A percentile compares a stretch with the other conserved stretches of the same genome.
phyloP scores from a whole-genome alignment of 352 stramenopile genomes.

The Blastocystis sp. region DNA sequence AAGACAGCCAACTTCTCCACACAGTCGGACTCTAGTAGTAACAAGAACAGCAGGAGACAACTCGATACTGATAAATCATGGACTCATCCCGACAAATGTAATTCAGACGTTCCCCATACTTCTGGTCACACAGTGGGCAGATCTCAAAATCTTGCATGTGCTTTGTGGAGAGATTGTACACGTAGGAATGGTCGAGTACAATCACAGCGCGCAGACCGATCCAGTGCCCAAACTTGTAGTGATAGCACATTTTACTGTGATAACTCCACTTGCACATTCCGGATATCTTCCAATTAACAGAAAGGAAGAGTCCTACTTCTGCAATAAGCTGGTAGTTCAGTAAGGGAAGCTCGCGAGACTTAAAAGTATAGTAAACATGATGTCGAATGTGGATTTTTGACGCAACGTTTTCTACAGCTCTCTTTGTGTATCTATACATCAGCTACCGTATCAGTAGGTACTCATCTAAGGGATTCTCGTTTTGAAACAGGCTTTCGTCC shows the following conservation, averaged over 20 bases:
- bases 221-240: conserved; percentile 43
- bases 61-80: conserved; percentile 6
- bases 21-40: not conserved
- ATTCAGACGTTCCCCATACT: not conserved
- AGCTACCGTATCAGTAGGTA: not conserved
- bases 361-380: not conserved
- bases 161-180: conserved; percentile 49
- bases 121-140: conserved; percentile 2
- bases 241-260: conserved; percentile 39
- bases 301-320: not conserved
- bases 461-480: conserved; percentile 38
- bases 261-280: conserved; percentile 43
- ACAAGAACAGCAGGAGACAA: not conserved
- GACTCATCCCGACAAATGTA: not conserved
- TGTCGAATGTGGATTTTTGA: conserved; percentile 10
- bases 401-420: not conserved
- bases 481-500: conserved; percentile 3
- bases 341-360: conserved; percentile 12
- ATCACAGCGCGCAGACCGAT: conserved; percentile 49
- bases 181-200: conserved; percentile 19
- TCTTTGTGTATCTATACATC: conserved; percentile 12
- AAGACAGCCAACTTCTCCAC: not conserved
- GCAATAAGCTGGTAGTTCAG: conserved; percentile 43
- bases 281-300: not conserved
- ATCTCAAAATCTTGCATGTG: conserved; percentile 50